Evolutionary conservation across 768 basidiomycete genomes (phyloP).

Genomic region (Cyclocybe aegerita): DNA sequence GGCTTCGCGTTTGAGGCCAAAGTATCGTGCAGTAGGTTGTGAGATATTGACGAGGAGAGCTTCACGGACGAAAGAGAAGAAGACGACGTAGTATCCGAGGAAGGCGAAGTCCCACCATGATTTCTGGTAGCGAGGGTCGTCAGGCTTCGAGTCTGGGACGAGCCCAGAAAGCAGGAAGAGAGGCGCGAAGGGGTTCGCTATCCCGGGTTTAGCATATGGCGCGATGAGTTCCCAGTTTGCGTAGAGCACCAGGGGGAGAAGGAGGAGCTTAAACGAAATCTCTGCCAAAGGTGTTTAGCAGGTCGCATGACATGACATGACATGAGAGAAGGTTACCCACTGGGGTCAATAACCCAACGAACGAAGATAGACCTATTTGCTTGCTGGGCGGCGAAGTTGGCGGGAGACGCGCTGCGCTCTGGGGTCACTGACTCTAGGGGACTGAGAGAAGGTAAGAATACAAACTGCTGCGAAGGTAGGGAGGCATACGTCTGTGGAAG

Average conservation of each 20-base stretch:
- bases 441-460: conserved; percentile 20
- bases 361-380: conserved; percentile 36
- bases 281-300: conserved; percentile 31
- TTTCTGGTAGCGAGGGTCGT: conserved; percentile 69
- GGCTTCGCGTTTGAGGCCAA: conserved; percentile 61
- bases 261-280: conserved; percentile 66
- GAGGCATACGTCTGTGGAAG: conserved; percentile 58
- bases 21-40: conserved; percentile 63
- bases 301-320: neutral
- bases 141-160: conserved; percentile 48
- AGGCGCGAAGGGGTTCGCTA: conserved; percentile 71
- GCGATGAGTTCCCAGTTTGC: conserved; percentile 59
- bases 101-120: conserved; percentile 76
- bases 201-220: conserved; percentile 41
- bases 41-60: conserved; percentile 62
- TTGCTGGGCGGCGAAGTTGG: conserved; percentile 8
- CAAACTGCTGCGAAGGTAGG: conserved; percentile 5
- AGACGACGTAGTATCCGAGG: conserved; percentile 77
- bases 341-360: conserved; percentile 77
- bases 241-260: conserved; percentile 60
- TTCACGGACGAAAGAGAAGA: conserved; percentile 90
- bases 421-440: conserved; percentile 34
- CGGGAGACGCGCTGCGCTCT: conserved; percentile 34
- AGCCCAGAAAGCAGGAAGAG: conserved; percentile 72
- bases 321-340: conserved; percentile 37